Evolutionary conservation across 2,329 filamentous ascomycete species (phyloP), one percentile per base, ranked within the genome.

Genomic region (Celoporthe dispersa): DNA sequence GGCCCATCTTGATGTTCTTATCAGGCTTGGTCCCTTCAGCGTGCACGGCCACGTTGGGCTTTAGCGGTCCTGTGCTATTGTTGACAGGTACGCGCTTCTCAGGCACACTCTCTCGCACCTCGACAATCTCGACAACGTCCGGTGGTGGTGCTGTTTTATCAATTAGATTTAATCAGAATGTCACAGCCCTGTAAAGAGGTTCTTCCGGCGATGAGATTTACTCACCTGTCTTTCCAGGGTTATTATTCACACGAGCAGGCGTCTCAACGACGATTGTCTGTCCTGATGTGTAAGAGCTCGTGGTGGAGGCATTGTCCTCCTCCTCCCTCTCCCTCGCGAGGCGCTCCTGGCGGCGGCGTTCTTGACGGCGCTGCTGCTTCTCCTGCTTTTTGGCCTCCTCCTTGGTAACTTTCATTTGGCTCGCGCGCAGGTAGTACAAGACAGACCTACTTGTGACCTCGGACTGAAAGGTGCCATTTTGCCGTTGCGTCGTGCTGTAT

Each of bases 391-490:
- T 37, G 22, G 67, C 64, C 9, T 25, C n/a, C 9, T 8, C 9
- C 44, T 63, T 64, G 59, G 57, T 37, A 5, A 48, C 33, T 11
- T 28, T 35, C 35, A 44, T 9, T 8, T 59, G 67, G 19, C 31
- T 33, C 9, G 41, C 16, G 6, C 59, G 63, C 4, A 64, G 16
- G 7, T 31, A 5, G 8, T 37, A 44, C 11, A 69, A 25, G 2
- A 59, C 14, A 19, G 28, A 28, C 6, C 69, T 66, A 14, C 19
- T 51, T 1, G 63, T 16, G n/a, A 71, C 35, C 35, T 71, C 62
- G 14, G 60, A 31, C 25, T 66, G 67, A 19, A 71, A 69, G 28
- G 59, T 37, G 22, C 69, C 69, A 19, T 68, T 31, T 5, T 64
- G 64, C 16, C 44, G 59, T 6, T 59, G 48, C 9, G 35, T 41